Percentiles rank a stretch among this genome's conserved stretches.
These are phyloP conservation scores for Begonia fuchsioides DNA, from an alignment of 306 rosid species.

Conservation along the genomic window DNA sequence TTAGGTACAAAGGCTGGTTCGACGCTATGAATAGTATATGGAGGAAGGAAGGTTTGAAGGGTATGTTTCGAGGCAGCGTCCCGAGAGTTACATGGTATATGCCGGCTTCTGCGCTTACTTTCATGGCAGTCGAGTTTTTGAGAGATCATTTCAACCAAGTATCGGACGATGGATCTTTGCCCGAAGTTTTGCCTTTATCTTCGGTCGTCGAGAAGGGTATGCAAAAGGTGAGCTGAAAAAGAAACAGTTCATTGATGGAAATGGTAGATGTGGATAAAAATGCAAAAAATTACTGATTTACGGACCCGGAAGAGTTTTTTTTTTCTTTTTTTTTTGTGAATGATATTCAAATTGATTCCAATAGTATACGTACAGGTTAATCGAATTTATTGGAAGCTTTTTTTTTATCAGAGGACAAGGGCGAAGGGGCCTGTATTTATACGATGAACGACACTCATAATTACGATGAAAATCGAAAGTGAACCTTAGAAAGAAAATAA, in stretches of 20 bases:
- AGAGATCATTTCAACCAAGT: constrained; percentile 47
- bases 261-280: no score
- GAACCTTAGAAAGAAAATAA: no score
- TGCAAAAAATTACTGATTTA: no score
- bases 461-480: no score
- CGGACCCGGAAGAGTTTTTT: neutral
- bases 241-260: neutral
- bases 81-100: constrained; percentile 84
- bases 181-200: constrained; percentile 30
- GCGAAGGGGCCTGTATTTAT: no score
- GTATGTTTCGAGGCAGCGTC: constrained; percentile 71
- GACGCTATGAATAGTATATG: constrained; percentile 49
- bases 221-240: constrained; percentile 23
- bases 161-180: constrained; percentile 8
- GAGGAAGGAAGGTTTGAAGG: constrained; percentile 52
- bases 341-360: no score
- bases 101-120: constrained; percentile 90
- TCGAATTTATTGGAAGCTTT: no score
- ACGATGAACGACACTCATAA: no score
- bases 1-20: constrained; percentile 68
- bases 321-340: no score
- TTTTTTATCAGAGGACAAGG: no score
- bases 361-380: no score
- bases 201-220: constrained; percentile 27
- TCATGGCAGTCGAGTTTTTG: constrained; percentile 83